Evolutionary conservation across 306 rosid genomes (phyloP), one percentile per base, ranked within the genome.

Genomic region (Dalbergia oliveri): DNA sequence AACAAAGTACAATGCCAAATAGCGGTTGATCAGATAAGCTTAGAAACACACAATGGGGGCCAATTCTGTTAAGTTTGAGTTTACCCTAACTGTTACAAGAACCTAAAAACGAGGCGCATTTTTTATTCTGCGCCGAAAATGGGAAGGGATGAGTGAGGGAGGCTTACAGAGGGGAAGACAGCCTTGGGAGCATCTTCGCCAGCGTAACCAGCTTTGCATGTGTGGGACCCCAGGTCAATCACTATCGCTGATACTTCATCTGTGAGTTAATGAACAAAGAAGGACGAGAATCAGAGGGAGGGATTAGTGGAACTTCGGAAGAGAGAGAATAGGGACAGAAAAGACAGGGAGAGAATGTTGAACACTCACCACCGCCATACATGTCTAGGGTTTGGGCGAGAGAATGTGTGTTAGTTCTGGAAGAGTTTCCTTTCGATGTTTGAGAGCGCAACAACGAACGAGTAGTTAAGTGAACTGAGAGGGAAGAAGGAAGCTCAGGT

Each of bases 161-260:
- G 14, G 45, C 93, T 65, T 79, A 92, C 97, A 4, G 97, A 87
- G 11, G 93, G 94, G 67, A 92, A 92, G 50, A 92, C 94, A 56
- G 97, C 97, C 83, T 92, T 88, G 33, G 97, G 97, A 21, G 89
- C 97, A 84, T 92, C 97, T 79, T 92, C 97, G 16, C 97, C 97
- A 12, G 97, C 97, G 50, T 88, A 88, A 81, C 97, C 97, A 2
- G 93, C 97, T 81, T 92, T 92, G 88, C 97, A 92, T 66, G 94
- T 92, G 86, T 92, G 97, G 16, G 93, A 88, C 26, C 97, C 97
- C 50, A 90, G 71, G 83, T 92, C 97, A 61, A 92, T 56, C 49
- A 92, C 93, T 31, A 92, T 81, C 56, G 97, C 97, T 12, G 97
- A 92, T 7, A 90, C 97, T 84, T 90, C 97, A 34, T 92, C 97